Evolutionary conservation across 257 asterid genomes (phyloP), one percentile per base, ranked within the genome.

Genomic region (Cinchona pubescens): DNA sequence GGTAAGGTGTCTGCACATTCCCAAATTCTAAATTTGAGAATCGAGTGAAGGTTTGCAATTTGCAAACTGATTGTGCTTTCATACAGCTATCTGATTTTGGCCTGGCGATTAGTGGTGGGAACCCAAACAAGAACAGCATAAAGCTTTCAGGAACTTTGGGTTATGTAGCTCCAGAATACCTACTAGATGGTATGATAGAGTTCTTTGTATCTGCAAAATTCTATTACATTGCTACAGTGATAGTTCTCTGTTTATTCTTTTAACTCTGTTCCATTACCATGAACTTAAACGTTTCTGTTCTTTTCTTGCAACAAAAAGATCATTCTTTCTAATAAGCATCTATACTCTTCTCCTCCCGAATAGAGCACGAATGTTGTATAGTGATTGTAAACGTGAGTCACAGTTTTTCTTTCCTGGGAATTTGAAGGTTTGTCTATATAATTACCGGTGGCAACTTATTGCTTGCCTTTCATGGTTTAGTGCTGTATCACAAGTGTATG

Each of bases 71-170:
- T 66, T 77, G 59, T 45, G 34, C 48, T 76, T 72, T 79, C 78
- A 65, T 72, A 74, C 90, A 94, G 98, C 87, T 94, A 79, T 90
- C 97, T 34, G 96, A 94, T 86, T 94, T 94, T 80, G 97, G 96
- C 79, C 91, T 94, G 71, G 97, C 97, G 0, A 79, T 89, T 55
- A 76, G 80, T 55, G 96, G 92, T 69, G 94, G 88, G 61, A 89
- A 85, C 77, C 82, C 83, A 1, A 87, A 72, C 86, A 89, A 87
- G 83, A 83, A 76, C 71, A 86, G 62, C 67, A 77, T 87, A 66
- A 90, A 90, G 88, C 87, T 92, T 88, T 90, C 98, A 2, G 97
- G 97, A 81, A 90, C 97, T 74, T 81, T 88, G 88, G 98, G 98
- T 46, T 90, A 89, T 78, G 91, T 90, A 64, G 97, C 97, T 74